Conservation (phyloP, 2,329 filamentous ascomycete species). For the Pseudocercospora vitis region DNA sequence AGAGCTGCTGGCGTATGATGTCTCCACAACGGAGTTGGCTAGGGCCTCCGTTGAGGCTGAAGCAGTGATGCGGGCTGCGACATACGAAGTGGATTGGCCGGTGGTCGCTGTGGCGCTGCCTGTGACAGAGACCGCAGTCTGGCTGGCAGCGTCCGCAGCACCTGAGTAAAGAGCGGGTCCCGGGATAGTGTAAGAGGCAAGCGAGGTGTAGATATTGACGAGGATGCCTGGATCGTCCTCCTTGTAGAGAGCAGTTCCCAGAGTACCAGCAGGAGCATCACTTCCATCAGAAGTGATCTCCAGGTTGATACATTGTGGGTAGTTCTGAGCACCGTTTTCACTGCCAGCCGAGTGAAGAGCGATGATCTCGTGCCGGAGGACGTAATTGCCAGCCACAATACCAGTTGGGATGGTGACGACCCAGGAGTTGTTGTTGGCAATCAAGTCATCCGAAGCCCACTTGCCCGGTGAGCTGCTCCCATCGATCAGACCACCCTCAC, state of each 20-base stretch:
- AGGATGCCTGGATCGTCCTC: conserved; percentile 58
- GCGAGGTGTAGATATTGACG: conserved; percentile 58
- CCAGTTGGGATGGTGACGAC: conserved; percentile 54
- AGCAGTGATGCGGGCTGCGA: conserved; percentile 7
- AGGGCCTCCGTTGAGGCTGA: neutral
- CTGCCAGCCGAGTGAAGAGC: conserved; percentile 56
- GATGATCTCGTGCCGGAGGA: conserved; percentile 60
- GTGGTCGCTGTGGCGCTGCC: conserved; percentile 3
- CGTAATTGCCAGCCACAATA: conserved; percentile 58
- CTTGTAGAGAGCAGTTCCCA: conserved; percentile 58
- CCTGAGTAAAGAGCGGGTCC: conserved; percentile 45
- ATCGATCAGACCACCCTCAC: conserved; percentile 54
- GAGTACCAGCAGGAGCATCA: conserved; percentile 49
- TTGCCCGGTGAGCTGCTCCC: conserved; percentile 44
- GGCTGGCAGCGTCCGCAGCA: conserved; percentile 9
- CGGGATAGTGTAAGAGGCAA: conserved; percentile 52
- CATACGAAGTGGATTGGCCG: conserved; percentile 9
- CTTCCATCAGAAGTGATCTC: conserved; percentile 57
- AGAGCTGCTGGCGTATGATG: neutral
- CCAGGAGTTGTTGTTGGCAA: conserved; percentile 50
- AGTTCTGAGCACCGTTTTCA: conserved; percentile 47
- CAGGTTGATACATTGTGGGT: conserved; percentile 57
- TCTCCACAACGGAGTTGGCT: conserved; percentile 4
- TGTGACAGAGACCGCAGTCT: conserved; percentile 15
- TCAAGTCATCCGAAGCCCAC: conserved; percentile 59